Evolutionary conservation across 371 early-diverging fungal genomes (phyloP), one percentile per base, ranked within the genome.

Genomic region (Cladochytrium tenue): DNA sequence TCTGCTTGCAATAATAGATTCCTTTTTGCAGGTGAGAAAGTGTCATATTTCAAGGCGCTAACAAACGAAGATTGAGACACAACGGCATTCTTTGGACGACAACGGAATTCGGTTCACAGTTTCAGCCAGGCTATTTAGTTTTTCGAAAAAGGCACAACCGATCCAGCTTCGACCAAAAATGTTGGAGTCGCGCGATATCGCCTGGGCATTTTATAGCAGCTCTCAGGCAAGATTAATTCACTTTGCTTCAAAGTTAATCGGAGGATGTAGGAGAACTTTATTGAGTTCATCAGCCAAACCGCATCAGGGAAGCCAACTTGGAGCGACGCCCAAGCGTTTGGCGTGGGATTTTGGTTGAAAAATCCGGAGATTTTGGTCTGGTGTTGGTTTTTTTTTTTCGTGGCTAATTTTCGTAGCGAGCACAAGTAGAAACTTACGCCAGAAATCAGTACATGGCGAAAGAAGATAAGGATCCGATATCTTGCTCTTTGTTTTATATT

Each of bases 121-220:
- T 32, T 80, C 88, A 61, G 69, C 93, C 51, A 80, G 89, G 64
- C 80, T 93, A 30, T 87, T 88, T 67, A 27, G 88, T 83, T 71
- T 88, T 81, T 60, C 69, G 81, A 53, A 82, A 85, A 70, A 75
- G 74, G 67, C 51, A 69, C 80, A 69, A 60, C 25, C 74, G 76
- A 62, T 66, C 68, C 3, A 31, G 33, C 56, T 30, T n/a, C 72
- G 76, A 32, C 52, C 59, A 1, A 76, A 78, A 59, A 70, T 96
- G 31, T 72, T n/a, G n/a, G n/a, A n/a, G 17, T 82, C 88, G 23
- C 78, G 92, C 26, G 95, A 95, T 63, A 85, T 90, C 52, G 77
- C 83, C 23, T 96, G 94, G 94, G 96, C 93, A 0, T 82, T 89
- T 51, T 91, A 91, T 68, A 93, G 93, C 76, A 91, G 92, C 70